phyloP scores from a whole-genome alignment of 148 eudicot species.

The Rhododendron ovatum region DNA sequence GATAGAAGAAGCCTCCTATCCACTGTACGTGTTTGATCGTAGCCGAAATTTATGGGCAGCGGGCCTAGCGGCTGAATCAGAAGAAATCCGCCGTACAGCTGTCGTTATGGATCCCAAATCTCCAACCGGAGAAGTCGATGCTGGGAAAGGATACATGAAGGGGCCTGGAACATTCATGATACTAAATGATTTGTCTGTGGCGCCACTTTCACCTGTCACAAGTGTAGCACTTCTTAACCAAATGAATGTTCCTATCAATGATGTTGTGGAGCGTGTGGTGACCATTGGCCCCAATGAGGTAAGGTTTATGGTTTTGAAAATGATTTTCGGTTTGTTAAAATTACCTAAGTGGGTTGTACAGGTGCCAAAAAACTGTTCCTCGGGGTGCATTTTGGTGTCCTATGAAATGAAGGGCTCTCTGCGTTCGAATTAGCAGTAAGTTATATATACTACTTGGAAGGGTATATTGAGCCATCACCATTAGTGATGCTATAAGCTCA shows the following conservation, averaged over 20 bases:
- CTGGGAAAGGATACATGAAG: slow-evolving; percentile 6
- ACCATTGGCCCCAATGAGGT: background rate
- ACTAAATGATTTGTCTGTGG: background rate
- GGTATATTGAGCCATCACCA: background rate
- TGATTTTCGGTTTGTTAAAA: background rate
- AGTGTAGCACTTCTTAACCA: background rate
- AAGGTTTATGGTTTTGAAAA: background rate
- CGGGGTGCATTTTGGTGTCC: background rate
- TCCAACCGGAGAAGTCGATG: background rate
- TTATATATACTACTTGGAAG: background rate
- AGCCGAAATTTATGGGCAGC: too few species aligned
- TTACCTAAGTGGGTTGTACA: background rate
- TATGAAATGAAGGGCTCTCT: background rate
- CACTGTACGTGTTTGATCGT: too few species aligned
- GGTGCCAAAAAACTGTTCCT: background rate
- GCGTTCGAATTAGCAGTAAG: background rate
- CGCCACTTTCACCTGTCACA: background rate
- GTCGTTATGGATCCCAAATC: background rate
- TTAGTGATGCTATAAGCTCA: background rate
- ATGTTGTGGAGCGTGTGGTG: background rate
- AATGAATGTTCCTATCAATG: background rate
- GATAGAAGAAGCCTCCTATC: background rate
- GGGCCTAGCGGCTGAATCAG: too few species aligned
- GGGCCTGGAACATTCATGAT: slow-evolving; percentile 1
- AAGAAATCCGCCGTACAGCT: too few species aligned